phyloP scores from a whole-genome alignment of 169 alveolate genomes.

The Perkinsus chesapeaki region DNA sequence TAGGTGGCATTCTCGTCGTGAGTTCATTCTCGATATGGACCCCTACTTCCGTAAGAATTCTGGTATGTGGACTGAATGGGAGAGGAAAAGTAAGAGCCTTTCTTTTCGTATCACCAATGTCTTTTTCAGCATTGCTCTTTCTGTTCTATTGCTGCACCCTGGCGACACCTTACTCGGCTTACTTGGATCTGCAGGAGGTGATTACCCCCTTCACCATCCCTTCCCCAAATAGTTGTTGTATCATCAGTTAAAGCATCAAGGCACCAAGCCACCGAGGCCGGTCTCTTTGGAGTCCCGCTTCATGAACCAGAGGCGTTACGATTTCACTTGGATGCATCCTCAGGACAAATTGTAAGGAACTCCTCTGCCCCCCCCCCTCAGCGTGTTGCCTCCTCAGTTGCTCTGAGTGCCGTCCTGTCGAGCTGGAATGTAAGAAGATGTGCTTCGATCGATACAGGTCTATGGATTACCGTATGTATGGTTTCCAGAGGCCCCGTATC shows the following conservation, averaged over 20 bases:
- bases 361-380: not conserved
- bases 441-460: constrained; percentile 44
- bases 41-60: constrained; percentile 38
- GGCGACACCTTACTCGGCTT: not conserved
- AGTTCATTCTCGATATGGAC: constrained; percentile 40
- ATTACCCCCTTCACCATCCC: too few species aligned
- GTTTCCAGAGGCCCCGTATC: constrained; percentile 1
- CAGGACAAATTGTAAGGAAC: not conserved
- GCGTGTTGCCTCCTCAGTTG: constrained; percentile 25
- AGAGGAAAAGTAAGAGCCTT: constrained; percentile 34
- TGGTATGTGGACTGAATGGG: constrained; percentile 41
- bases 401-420: constrained; percentile 63
- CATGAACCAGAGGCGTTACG: not conserved
- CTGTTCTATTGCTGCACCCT: constrained; percentile 37
- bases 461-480: not conserved
- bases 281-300: not conserved
- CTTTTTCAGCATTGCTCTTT: constrained; percentile 29
- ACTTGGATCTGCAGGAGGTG: not conserved
- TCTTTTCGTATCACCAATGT: constrained; percentile 25
- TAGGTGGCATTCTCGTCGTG: constrained; percentile 25
- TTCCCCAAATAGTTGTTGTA: not conserved
- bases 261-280: not conserved
- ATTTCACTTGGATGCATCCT: not conserved
- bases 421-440: constrained; percentile 57
- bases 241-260: not conserved